These are phyloP conservation scores for Tilletia caries DNA, from an alignment of 1,284 basidiomycete genomes.

Conservation along the genomic window DNA sequence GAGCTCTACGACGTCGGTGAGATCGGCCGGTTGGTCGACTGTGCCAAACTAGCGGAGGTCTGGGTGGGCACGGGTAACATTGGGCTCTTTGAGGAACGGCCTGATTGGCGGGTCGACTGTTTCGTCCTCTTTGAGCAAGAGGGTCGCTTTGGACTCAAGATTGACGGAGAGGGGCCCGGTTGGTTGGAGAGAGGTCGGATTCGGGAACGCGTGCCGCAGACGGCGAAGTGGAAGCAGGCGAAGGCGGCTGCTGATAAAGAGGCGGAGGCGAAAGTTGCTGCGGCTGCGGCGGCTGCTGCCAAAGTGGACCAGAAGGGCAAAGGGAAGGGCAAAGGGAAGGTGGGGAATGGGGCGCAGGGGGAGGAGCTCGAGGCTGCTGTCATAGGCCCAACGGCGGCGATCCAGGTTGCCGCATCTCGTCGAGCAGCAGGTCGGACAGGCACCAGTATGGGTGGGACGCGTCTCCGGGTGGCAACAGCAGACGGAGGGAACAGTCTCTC, in stretches of 20 bases:
- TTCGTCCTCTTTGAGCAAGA: conserved; percentile 80
- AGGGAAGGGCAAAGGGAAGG: conserved; percentile 13
- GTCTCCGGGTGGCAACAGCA: too few species aligned
- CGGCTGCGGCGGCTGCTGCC: conserved; percentile 9
- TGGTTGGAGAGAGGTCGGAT: conserved; percentile 71
- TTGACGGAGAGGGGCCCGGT: conserved; percentile 72
- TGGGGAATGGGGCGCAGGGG: conserved; percentile 8
- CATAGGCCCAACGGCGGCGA: not conserved
- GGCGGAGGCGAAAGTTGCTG: conserved; percentile 3
- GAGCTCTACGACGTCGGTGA: conserved; percentile 77
- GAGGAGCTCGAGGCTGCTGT: conserved; percentile 11
- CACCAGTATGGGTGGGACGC: not conserved
- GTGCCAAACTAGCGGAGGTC: conserved; percentile 64
- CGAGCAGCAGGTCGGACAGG: conserved; percentile 8
- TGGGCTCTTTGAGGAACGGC: conserved; percentile 28
- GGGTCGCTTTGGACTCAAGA: conserved; percentile 58
- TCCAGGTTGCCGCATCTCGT: not conserved
- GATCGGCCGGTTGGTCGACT: conserved; percentile 73
- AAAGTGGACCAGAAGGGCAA: not conserved
- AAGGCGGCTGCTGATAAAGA: conserved; percentile 16
- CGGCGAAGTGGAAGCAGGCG: conserved; percentile 13
- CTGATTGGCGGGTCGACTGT: conserved; percentile 68
- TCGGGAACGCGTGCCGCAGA: conserved; percentile 27
- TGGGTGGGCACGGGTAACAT: conserved; percentile 43
- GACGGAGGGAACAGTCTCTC: not conserved